phyloP scores from a whole-genome alignment of 768 basidiomycete species.

The Termitomyces sp. region DNA sequence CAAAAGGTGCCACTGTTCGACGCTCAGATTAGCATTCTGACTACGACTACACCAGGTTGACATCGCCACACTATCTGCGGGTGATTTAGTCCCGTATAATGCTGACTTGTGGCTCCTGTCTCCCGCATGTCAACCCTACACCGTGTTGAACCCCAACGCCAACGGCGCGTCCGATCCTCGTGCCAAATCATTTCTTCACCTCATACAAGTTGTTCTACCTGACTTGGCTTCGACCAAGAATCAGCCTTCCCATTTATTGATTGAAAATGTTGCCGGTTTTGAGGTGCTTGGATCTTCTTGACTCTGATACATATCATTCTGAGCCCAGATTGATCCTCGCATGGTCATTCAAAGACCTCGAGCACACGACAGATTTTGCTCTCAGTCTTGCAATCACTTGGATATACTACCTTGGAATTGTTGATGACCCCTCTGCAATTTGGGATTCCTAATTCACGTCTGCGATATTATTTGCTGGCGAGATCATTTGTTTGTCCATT shows the following conservation, averaged over 20 bases:
- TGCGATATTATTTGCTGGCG: constrained; percentile 77
- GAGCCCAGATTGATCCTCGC: not conserved
- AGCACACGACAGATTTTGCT: constrained; percentile 54
- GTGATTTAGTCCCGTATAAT: constrained; percentile 35
- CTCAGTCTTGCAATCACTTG: constrained; percentile 42
- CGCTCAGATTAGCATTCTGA: not conserved
- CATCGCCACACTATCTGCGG: constrained; percentile 50
- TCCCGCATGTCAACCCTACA: constrained; percentile 83
- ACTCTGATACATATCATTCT: constrained; percentile 1
- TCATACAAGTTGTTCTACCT: constrained; percentile 59
- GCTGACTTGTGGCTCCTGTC: constrained; percentile 75
- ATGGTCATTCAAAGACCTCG: constrained; percentile 42
- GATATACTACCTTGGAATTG: constrained; percentile 56
- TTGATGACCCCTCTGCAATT: constrained; percentile 74
- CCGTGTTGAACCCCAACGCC: constrained; percentile 66
- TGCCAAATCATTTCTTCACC: constrained; percentile 69
- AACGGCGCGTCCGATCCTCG: constrained; percentile 70
- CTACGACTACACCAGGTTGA: constrained; percentile 37
- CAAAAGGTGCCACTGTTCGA: constrained; percentile 35
- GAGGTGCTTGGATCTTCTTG: constrained; percentile 43
- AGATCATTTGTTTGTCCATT: constrained; percentile 40
- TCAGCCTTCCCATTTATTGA: constrained; percentile 55
- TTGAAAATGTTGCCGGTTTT: constrained; percentile 83
- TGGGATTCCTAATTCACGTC: constrained; percentile 75
- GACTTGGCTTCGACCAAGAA: constrained; percentile 35